Percentiles rank a stretch among this genome's conserved stretches.
These are phyloP conservation scores for Scedosporium dehoogii DNA, from an alignment of 2,329 filamentous ascomycete genomes.

Conservation along the genomic window DNA sequence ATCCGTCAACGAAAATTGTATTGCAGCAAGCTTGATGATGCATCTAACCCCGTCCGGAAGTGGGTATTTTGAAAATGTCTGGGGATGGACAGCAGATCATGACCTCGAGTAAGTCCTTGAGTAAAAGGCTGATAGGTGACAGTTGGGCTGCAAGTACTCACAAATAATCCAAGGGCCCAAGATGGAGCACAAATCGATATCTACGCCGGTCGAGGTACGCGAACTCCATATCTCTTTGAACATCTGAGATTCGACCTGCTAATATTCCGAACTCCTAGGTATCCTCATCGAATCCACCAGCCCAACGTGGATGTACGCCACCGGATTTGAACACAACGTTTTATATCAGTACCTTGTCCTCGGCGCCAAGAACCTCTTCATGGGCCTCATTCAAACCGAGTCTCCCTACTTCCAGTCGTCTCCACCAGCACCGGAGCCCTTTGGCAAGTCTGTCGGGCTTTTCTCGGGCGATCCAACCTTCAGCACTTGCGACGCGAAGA, in stretches of 20 bases:
- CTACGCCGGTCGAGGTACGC: slow-evolving; percentile 13
- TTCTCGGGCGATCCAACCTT: slow-evolving; percentile 9
- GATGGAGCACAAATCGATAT: slow-evolving; percentile 19
- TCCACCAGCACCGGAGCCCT: slow-evolving; percentile 10
- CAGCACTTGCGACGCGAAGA: neutral
- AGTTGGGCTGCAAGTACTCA: neutral
- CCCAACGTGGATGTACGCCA: slow-evolving; percentile 26
- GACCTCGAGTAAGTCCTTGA: slow-evolving; percentile 25
- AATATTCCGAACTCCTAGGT: slow-evolving; percentile 12
- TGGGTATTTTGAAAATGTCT: slow-evolving; percentile 41
- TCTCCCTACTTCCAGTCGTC: slow-evolving; percentile 27
- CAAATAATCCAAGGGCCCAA: neutral
- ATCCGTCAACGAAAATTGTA: slow-evolving; percentile 36
- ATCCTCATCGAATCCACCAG: slow-evolving; percentile 21
- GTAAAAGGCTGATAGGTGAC: neutral
- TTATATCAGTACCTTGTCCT: slow-evolving; percentile 38
- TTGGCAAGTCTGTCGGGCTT: slow-evolving; percentile 10
- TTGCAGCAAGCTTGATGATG: slow-evolving; percentile 45
- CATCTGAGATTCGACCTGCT: neutral
- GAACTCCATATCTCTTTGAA: neutral
- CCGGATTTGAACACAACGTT: slow-evolving; percentile 36
- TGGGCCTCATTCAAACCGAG: slow-evolving; percentile 58
- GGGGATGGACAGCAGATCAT: slow-evolving; percentile 62
- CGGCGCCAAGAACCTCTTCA: slow-evolving; percentile 37
- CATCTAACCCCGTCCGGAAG: slow-evolving; percentile 34